Evolutionary conservation across 2,329 filamentous ascomycete genomes (phyloP).

Genomic region (Cadophora malorum): DNA sequence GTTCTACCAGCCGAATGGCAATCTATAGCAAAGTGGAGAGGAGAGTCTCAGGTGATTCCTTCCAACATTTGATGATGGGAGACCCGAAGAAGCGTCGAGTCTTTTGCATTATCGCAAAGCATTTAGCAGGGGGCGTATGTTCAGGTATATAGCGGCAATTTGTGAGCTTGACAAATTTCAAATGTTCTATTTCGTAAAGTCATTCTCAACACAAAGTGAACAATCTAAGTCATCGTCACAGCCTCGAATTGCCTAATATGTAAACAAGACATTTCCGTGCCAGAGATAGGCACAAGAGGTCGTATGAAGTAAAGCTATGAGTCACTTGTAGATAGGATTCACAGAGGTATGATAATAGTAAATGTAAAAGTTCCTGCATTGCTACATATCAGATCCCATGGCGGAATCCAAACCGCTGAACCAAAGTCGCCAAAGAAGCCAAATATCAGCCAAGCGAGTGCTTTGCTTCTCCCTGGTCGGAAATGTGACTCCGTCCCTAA

Average conservation of each 20-base stretch:
- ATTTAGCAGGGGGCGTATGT: neutral
- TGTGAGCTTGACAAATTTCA: too few species aligned
- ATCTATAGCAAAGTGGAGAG: neutral
- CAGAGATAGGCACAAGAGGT: neutral
- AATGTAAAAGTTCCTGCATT: neutral
- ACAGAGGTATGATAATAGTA: neutral
- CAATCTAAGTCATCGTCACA: neutral
- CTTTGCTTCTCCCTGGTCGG: neutral
- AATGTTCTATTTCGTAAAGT: neutral
- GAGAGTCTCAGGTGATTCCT: neutral
- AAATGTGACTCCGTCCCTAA: constrained; percentile 7
- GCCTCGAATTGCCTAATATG: neutral
- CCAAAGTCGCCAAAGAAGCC: neutral
- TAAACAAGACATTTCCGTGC: neutral
- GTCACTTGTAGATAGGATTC: neutral
- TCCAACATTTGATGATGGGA: neutral
- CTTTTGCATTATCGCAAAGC: neutral
- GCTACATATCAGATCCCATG: neutral
- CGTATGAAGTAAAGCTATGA: neutral
- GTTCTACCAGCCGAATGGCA: too few species aligned
- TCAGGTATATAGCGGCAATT: neutral
- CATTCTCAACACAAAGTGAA: neutral
- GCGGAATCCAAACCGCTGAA: neutral
- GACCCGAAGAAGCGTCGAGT: neutral
- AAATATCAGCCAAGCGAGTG: neutral